Percentiles rank a stretch among this genome's conserved stretches.
phyloP scores from a whole-genome alignment of 192 early-diverging fungal species.

The Gonapodya prolifera region DNA sequence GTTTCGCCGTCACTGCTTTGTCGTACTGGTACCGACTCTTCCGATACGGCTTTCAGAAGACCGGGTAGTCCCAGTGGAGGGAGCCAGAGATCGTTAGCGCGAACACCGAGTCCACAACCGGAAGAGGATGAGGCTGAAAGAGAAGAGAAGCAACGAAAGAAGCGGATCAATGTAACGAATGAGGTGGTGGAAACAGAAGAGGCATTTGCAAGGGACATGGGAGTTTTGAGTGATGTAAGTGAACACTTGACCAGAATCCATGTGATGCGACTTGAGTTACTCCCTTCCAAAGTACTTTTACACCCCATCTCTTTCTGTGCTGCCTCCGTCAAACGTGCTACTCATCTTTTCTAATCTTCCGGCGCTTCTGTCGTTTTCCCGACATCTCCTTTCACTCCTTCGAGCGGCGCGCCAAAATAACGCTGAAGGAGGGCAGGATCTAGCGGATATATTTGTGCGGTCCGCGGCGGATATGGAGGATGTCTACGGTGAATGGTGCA shows the following conservation, averaged over 20 bases:
- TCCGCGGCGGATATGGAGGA: neutral
- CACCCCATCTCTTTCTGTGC: neutral
- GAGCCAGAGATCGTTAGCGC: no score
- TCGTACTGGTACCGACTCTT: neutral
- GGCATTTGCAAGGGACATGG: neutral
- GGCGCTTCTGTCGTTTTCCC: neutral
- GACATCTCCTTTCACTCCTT: neutral
- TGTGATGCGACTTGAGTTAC: neutral
- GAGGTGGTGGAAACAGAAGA: neutral
- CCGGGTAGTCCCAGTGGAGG: no score
- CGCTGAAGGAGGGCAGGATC: neutral
- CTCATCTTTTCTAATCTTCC: neutral
- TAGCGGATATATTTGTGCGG: neutral
- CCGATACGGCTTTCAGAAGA: no score
- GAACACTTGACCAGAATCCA: neutral
- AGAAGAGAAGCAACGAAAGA: neutral
- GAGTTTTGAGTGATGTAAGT: neutral
- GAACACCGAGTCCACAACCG: neutral
- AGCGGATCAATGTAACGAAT: neutral
- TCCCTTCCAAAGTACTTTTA: neutral
- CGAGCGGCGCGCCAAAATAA: neutral
- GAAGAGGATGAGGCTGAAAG: neutral
- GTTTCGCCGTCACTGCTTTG: neutral
- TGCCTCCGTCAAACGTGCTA: neutral
- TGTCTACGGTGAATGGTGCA: neutral